Percentiles rank a stretch among this genome's conserved stretches.
phyloP scores from a whole-genome alignment of 129 eudicot genomes.

The Daucus carota region DH1_v3.0 NC_030387.2:24915001-24915500 shows the following conservation, averaged over 20 bases:
- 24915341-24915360: neutral
- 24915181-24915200: no score
- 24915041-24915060: no score
- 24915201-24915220: no score
- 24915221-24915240: no score
- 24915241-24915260: neutral
- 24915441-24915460: slow-evolving; percentile 76
- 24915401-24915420: slow-evolving; percentile 37
- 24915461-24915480: slow-evolving; percentile 83
- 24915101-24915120: no score
- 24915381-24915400: slow-evolving; percentile 15
- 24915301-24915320: neutral
- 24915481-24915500: slow-evolving; percentile 89
- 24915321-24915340: neutral
- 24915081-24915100: no score
- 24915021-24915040: no score
- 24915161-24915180: no score
- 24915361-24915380: neutral
- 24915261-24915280: neutral
- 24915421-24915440: slow-evolving; percentile 81
- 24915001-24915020: no score
- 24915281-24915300: neutral
- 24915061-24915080: no score
- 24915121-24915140: no score
- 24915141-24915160: no score